Base-by-base conservation (phyloP, 2,329 filamentous ascomycete genomes). In the Epichloe bromicola region DNA sequence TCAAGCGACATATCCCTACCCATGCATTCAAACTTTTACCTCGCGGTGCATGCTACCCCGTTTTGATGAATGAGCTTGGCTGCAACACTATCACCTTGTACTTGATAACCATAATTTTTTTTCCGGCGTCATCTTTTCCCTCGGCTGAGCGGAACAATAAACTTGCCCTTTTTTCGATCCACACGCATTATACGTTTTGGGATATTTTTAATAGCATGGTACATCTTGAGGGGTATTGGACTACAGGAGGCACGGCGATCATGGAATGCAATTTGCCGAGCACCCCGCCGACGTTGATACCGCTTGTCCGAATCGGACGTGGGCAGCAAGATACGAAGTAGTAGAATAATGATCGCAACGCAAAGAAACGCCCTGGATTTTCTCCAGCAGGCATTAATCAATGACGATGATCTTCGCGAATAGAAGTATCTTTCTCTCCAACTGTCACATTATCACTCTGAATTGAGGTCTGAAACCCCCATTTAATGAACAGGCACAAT, bases 1-100 rank as follows among this genome's bases (percentile, higher is more conserved):
- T 53, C 59, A 57, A 59, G 52, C 52, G 53, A 53, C 45, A 39
- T 40, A 26, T 23, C 17, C 5, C 23, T 41, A 41, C 39, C 19
- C 17, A 44, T 37, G 14, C 38, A 5, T 48, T 12, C 2, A n/a
- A 15, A 26, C 23, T 39, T 36, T 8, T 15, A 19, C 33, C 26
- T 43, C 8, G 10, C 33, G 20, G 11, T 43, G 12, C 15, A 33
- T 10, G 6, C 23, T 26, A 7, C 5, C 23, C 7, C 6, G 23
- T 7, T 7, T 7, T 26, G 23, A 26, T 2, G 23, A 26, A 26
- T 6, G 23, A 26, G 23, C 6, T 26, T 26, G 23, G 23, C 33
- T 23, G 23, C 23, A 23, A 23, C 23, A 23, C 23, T 6, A 2
- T 23, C 7, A 7, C 7, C 23, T 23, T 23, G 23, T 7, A 7